These are phyloP conservation scores for Linum trigynum DNA, from an alignment of 345 rosid species.

Conservation along the genomic window DNA sequence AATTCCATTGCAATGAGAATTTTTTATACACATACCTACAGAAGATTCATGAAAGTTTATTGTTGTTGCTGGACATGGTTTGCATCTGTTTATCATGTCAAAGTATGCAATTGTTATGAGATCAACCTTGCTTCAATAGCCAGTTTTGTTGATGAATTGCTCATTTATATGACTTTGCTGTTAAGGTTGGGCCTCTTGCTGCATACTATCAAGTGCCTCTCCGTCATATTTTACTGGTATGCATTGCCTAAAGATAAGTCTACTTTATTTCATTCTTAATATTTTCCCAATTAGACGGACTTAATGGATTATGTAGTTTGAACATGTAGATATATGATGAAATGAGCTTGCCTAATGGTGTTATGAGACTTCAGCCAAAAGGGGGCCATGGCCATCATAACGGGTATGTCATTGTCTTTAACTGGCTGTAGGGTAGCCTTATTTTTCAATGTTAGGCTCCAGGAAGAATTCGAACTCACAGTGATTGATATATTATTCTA, in stretches of 20 bases:
- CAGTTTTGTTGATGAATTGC: not conserved
- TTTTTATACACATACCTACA: no score
- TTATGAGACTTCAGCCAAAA: conserved; percentile 70
- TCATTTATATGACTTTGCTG: conserved; percentile 8
- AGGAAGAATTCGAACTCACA: no score
- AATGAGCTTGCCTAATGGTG: conserved; percentile 89
- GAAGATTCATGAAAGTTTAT: no score
- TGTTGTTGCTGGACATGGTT: no score
- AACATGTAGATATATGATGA: conserved; percentile 61
- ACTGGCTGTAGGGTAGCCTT: not conserved
- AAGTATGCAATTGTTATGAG: no score
- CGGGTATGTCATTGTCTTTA: conserved; percentile 42
- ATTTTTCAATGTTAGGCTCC: no score
- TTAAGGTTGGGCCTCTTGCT: conserved; percentile 88
- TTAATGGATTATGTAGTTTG: conserved; percentile 7
- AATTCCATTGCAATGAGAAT: no score
- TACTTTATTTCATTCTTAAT: not conserved
- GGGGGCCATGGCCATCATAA: conserved; percentile 88
- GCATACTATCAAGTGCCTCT: conserved; percentile 80
- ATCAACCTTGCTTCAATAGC: no score
- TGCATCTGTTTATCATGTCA: no score
- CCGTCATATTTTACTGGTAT: conserved; percentile 77
- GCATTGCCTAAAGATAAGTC: not conserved
- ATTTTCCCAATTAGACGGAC: not conserved
- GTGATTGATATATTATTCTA: no score